Base-by-base conservation (phyloP, 106 monocot species). In the Acorus gramineus region DNA sequence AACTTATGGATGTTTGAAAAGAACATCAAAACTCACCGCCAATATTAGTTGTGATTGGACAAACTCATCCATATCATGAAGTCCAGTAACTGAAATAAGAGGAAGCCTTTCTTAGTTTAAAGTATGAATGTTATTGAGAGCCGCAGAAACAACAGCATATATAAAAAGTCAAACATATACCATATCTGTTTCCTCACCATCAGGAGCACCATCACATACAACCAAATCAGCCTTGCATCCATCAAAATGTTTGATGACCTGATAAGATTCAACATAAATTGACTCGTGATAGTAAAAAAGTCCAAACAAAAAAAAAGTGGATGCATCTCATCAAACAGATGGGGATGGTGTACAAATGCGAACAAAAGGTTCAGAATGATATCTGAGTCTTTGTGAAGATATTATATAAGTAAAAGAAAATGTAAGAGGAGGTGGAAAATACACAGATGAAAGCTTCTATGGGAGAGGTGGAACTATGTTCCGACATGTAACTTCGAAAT, bases 11-110 rank as follows among this genome's bases (percentile, higher is more conserved):
- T 50, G 7, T n/a, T 45, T 11, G 47, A 2, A 55, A 13, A 52
- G 4, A 4, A 50, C 14, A 2, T 14, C 44, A 14, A 66, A 44
- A 62, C 95, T 84, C 63, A 95, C 95, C 44, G 95, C 90, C 73
- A 95, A 76, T 74, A 90, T 90, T 59, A 95, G 82, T 67, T 95
- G 95, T 14, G 90, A 90, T 28, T 90, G 95, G 78, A 95, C 95
- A 82, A 95, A 95, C 64, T 95, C 95, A 66, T 95, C 85, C 95
- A 95, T 95, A 78, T 95, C 95, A 79, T 95, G 90, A 76, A 95
- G 95, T 46, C 95, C 95, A 46, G 90, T 95, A 56, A 95, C 95
- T 90, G 82, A 67, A 74, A 50, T 56, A 42, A 59, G 50, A 55
- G 69, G 9, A 68, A 8, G 50, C 42, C 44, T 14, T 58, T 59